A percentile compares a stretch with the other conserved stretches of the same genome.
Conservation (phyloP, 1,284 basidiomycete genomes). For the Ceratobasidium sp. region DNA sequence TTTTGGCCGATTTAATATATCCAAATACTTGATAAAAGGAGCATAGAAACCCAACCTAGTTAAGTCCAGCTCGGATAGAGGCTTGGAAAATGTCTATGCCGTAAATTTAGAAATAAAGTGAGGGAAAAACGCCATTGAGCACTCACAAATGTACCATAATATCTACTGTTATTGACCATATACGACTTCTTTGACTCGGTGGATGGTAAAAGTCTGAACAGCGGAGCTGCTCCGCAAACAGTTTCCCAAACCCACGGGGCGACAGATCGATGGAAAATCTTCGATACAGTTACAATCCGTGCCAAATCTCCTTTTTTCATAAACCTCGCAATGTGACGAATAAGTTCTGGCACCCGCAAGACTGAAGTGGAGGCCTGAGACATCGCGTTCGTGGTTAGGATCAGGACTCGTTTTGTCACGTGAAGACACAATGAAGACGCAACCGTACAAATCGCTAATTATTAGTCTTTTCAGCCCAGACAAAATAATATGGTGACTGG, state of each 20-base stretch:
- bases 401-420: no score
- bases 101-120: not conserved
- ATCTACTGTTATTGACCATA: not conserved
- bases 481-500: slow-evolving; percentile 29
- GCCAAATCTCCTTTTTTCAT: not conserved
- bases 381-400: no score
- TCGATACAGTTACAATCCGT: not conserved
- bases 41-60: not conserved
- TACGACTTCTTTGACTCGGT: not conserved
- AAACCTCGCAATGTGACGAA: not conserved
- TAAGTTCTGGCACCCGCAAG: not conserved
- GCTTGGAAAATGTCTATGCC: not conserved
- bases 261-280: not conserved
- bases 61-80: not conserved
- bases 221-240: not conserved
- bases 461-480: slow-evolving; percentile 17
- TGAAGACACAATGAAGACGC: no score
- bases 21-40: not conserved
- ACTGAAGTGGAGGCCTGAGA: not conserved
- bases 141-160: not conserved
- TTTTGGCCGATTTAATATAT: not conserved
- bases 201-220: not conserved
- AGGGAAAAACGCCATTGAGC: not conserved
- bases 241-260: not conserved
- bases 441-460: not conserved